Conservation (phyloP, 148 eudicot species). For the Arctostaphylos glauca region DNA sequence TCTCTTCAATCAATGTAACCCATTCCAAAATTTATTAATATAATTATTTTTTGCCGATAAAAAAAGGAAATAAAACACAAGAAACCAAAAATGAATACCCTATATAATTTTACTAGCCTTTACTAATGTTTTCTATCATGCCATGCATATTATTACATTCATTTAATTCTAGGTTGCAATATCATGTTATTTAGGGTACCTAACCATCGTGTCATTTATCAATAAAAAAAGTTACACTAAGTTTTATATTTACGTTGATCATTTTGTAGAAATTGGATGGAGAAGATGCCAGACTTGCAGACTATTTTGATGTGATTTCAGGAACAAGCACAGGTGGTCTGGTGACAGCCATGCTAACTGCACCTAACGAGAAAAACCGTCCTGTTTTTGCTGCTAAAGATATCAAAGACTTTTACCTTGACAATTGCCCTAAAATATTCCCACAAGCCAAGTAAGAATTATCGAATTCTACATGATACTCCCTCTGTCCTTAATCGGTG, state of each 20-base stretch:
- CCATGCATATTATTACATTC: not conserved
- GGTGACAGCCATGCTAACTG: constrained; percentile 15
- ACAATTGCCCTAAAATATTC: constrained; percentile 15
- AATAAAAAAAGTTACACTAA: not conserved
- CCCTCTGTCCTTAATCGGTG: not conserved
- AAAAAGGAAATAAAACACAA: too few species aligned
- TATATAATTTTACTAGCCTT: not conserved
- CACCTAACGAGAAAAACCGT: constrained; percentile 4
- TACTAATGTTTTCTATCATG: not conserved
- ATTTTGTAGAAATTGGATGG: constrained; percentile 15
- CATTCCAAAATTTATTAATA: too few species aligned
- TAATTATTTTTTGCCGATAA: too few species aligned
- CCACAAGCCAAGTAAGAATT: not conserved
- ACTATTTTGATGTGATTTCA: constrained; percentile 17
- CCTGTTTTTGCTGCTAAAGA: constrained; percentile 23
- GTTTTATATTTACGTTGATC: not conserved
- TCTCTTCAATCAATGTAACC: too few species aligned
- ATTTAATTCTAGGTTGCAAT: too few species aligned
- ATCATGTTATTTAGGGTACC: too few species aligned
- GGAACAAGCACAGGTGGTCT: constrained; percentile 23
- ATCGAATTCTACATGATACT: not conserved
- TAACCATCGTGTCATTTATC: not conserved
- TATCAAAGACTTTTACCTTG: constrained; percentile 18
- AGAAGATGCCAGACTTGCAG: constrained; percentile 16
- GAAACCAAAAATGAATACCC: too few species aligned